phyloP scores from a whole-genome alignment of 2,329 filamentous ascomycete genomes.

The Cordyceps tenuipes region DNA sequence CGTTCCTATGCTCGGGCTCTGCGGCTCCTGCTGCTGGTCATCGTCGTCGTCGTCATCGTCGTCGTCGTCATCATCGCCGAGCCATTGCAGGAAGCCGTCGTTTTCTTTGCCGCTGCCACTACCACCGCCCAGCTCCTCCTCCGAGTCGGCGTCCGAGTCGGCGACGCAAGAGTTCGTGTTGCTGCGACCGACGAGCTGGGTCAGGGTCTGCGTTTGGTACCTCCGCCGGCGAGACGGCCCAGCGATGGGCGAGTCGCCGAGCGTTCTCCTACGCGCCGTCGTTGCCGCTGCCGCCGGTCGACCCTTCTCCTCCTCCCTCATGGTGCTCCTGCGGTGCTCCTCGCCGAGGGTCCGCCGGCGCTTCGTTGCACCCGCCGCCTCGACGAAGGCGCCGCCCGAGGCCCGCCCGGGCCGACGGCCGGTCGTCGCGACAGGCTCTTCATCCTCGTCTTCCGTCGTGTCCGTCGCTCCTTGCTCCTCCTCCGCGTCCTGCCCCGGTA shows the following conservation, averaged over 20 bases:
- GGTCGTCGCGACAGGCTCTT: neutral
- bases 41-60: no score
- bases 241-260: slow-evolving; percentile 10
- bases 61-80: slow-evolving; percentile 13
- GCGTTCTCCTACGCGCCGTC: slow-evolving; percentile 15
- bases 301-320: neutral
- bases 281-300: no score
- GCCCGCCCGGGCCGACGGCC: slow-evolving; percentile 4
- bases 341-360: slow-evolving; percentile 23
- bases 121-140: slow-evolving; percentile 21
- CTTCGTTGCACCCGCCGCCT: slow-evolving; percentile 14
- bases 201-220: slow-evolving; percentile 35
- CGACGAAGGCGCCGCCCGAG: neutral
- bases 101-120: slow-evolving; percentile 7
- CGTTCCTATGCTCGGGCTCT: slow-evolving; percentile 19
- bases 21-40: slow-evolving; percentile 11
- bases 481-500: slow-evolving; percentile 11
- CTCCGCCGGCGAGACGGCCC: slow-evolving; percentile 16
- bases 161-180: slow-evolving; percentile 20
- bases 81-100: slow-evolving; percentile 27
- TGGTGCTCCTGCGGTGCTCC: slow-evolving; percentile 15
- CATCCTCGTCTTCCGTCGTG: slow-evolving; percentile 13
- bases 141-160: slow-evolving; percentile 27
- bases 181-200: slow-evolving; percentile 26
- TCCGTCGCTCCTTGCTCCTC: slow-evolving; percentile 18